These are phyloP conservation scores for Hermanozyma aechmeae DNA, from an alignment of 805 yeast genomes.

Conservation along the genomic window DNA sequence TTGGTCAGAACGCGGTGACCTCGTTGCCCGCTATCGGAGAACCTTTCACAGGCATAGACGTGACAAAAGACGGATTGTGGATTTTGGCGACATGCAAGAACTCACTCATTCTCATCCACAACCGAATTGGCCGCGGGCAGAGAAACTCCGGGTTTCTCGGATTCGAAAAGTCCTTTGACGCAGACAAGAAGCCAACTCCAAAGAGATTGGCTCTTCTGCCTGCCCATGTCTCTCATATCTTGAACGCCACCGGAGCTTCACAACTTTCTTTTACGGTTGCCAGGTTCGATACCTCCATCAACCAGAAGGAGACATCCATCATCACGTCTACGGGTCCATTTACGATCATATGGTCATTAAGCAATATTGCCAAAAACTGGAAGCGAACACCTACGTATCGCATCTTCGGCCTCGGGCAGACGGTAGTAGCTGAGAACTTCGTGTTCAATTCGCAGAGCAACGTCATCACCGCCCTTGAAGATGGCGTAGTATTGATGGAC, in stretches of 20 bases:
- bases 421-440: constrained; percentile 72
- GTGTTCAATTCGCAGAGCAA: constrained; percentile 62
- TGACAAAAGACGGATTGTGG: constrained; percentile 75
- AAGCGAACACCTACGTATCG: constrained; percentile 40
- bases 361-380: constrained; percentile 45
- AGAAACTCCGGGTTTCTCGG: constrained; percentile 53
- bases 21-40: constrained; percentile 80
- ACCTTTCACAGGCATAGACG: constrained; percentile 54
- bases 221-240: constrained; percentile 46
- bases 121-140: constrained; percentile 49
- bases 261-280: constrained; percentile 59
- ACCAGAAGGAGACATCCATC: constrained; percentile 57
- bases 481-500: constrained; percentile 68
- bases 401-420: constrained; percentile 51
- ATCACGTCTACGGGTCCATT: constrained; percentile 77
- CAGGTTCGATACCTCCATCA: constrained; percentile 64
- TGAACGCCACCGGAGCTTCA: constrained; percentile 1
- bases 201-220: constrained; percentile 59
- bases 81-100: constrained; percentile 70
- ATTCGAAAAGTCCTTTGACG: constrained; percentile 54
- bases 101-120: constrained; percentile 63
- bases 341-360: constrained; percentile 72
- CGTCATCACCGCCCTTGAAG: constrained; percentile 63
- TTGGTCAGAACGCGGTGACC: constrained; percentile 73
- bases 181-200: constrained; percentile 60